Percentiles rank a stretch among this genome's conserved stretches.
Conservation (phyloP, 306 rosid species). For the Phaseolus lunatus region DNA sequence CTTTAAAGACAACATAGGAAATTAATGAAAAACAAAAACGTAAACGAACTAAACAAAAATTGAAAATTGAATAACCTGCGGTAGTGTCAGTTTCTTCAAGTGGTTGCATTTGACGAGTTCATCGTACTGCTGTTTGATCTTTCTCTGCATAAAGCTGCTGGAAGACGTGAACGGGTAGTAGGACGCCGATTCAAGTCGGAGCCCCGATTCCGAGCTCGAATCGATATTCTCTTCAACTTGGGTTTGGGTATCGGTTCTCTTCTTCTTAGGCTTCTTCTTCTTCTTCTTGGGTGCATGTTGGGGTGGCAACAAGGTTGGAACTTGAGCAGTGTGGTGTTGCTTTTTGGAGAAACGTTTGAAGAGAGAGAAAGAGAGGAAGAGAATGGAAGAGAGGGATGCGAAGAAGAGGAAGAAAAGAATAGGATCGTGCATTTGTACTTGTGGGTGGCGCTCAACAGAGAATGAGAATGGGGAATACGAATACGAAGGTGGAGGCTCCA, state of each 20-base stretch:
- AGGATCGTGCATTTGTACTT: constrained; percentile 46
- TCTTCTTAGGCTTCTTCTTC: constrained; percentile 77
- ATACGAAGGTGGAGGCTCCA: constrained; percentile 54
- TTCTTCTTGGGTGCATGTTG: constrained; percentile 62
- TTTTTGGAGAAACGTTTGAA: constrained; percentile 44
- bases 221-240: constrained; percentile 39
- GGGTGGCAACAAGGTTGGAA: constrained; percentile 52
- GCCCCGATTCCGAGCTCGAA: constrained; percentile 49
- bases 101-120: constrained; percentile 74
- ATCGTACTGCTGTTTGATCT: constrained; percentile 82
- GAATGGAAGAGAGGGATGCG: constrained; percentile 36
- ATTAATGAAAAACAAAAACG: not conserved
- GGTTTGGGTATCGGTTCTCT: constrained; percentile 44
- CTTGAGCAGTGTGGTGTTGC: constrained; percentile 50
- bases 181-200: constrained; percentile 56
- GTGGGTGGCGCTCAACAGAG: constrained; percentile 23
- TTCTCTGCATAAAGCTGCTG: constrained; percentile 78
- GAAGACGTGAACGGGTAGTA: constrained; percentile 81
- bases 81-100: constrained; percentile 66
- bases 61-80: constrained; percentile 59
- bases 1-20: not conserved
- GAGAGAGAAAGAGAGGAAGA: constrained; percentile 47
- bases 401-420: constrained; percentile 50
- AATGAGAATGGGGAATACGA: constrained; percentile 27
- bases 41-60: not conserved